phyloP scores from a whole-genome alignment of 1,284 basidiomycete genomes.

The Amylostereum areolatum region DNA sequence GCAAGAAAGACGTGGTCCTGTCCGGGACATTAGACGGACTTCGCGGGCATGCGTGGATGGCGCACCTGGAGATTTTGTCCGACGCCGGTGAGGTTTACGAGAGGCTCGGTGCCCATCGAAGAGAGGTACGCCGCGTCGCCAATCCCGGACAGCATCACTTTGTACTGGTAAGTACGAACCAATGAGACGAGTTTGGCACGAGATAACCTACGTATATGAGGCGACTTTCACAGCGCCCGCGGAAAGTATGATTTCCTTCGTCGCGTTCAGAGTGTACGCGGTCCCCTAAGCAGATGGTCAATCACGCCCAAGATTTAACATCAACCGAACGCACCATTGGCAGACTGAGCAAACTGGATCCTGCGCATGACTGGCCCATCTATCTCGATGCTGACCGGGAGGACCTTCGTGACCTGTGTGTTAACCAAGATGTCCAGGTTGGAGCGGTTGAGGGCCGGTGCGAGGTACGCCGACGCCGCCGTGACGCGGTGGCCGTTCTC shows the following conservation, averaged over 20 bases:
- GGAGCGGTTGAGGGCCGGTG: slow-evolving; percentile 7
- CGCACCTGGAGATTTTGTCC: slow-evolving; percentile 31
- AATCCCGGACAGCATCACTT: slow-evolving; percentile 37
- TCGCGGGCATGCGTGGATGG: no score
- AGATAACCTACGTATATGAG: slow-evolving; percentile 26
- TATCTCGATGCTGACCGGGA: not conserved
- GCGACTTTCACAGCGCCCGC: slow-evolving; percentile 34
- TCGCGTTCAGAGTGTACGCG: slow-evolving; percentile 19
- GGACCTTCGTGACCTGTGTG: slow-evolving; percentile 10
- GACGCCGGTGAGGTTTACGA: slow-evolving; percentile 27
- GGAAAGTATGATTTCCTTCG: slow-evolving; percentile 38
- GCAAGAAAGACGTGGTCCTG: slow-evolving; percentile 24
- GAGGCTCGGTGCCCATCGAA: slow-evolving; percentile 18
- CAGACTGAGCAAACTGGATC: not conserved
- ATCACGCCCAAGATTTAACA: not conserved
- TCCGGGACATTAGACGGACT: no score
- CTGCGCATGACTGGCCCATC: not conserved
- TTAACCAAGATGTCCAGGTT: slow-evolving; percentile 11
- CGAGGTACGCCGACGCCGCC: slow-evolving; percentile 7
- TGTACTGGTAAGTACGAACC: no score
- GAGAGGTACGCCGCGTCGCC: slow-evolving; percentile 25
- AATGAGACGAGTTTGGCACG: no score
- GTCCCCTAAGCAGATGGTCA: not conserved
- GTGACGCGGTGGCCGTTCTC: slow-evolving; percentile 5
- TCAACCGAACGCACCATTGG: not conserved